Evolutionary conservation across 73 alveolate genomes (phyloP).

Genomic region (Stentor coeruleus): DNA sequence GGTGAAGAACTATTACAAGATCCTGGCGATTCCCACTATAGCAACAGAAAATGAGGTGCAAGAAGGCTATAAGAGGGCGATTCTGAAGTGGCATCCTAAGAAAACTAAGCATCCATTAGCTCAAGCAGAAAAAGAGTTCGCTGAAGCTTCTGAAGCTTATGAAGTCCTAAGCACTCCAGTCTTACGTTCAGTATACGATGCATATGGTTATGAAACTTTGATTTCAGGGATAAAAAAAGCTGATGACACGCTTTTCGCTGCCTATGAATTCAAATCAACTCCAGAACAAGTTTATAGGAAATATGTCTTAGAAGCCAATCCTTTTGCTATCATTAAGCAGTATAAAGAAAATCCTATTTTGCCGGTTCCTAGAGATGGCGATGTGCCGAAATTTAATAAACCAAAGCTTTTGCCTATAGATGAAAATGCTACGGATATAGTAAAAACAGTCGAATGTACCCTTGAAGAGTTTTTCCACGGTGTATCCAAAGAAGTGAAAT

Average conservation of each 20-base stretch:
- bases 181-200: background rate
- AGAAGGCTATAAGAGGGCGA: slow-evolving; percentile 2
- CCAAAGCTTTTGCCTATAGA: background rate
- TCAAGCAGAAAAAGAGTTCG: background rate
- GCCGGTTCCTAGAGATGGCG: too few relatives aligned
- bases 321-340: background rate
- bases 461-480: slow-evolving; percentile 79
- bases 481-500: slow-evolving; percentile 48
- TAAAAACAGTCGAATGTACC: slow-evolving; percentile 45
- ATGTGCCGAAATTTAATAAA: too few relatives aligned
- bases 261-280: background rate
- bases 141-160: slow-evolving; percentile 21
- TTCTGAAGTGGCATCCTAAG: background rate
- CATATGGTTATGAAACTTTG: slow-evolving; percentile 5
- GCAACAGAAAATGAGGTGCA: background rate
- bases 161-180: slow-evolving; percentile 20
- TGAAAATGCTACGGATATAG: slow-evolving; percentile 22
- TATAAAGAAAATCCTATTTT: background rate
- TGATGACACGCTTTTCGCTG: slow-evolving; percentile 1
- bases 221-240: background rate
- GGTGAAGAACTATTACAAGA: background rate
- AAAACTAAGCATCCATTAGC: background rate
- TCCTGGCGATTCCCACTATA: background rate
- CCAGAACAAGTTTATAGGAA: background rate
- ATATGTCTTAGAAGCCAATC: slow-evolving; percentile 16